phyloP scores from a whole-genome alignment of 2,329 filamentous ascomycete genomes.

The Aurifilum marmelostoma region DNA sequence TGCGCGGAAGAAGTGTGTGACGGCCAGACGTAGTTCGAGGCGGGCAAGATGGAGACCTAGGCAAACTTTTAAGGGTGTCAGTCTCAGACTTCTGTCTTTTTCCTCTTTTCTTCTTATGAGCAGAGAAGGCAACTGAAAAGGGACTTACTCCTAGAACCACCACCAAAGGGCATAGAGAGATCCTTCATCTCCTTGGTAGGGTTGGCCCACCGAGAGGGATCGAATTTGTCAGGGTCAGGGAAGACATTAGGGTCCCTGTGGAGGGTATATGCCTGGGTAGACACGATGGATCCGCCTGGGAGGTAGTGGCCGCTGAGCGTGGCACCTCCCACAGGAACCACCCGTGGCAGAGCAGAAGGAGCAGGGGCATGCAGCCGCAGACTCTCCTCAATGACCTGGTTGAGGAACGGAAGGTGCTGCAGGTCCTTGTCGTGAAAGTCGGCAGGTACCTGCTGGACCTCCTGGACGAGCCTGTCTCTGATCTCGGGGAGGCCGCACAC shows the following conservation, averaged over 20 bases:
- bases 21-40: slow-evolving; percentile 55
- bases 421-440: slow-evolving; percentile 40
- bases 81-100: too few relatives aligned
- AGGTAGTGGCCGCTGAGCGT: slow-evolving; percentile 44
- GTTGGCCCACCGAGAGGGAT: slow-evolving; percentile 44
- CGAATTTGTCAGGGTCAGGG: slow-evolving; percentile 41
- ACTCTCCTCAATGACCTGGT: slow-evolving; percentile 49
- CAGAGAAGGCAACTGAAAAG: background rate
- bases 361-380: slow-evolving; percentile 48
- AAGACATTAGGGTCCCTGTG: slow-evolving; percentile 49
- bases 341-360: slow-evolving; percentile 45
- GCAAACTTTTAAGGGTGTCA: slow-evolving; percentile 45
- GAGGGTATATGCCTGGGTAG: slow-evolving; percentile 50
- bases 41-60: slow-evolving; percentile 58
- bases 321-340: slow-evolving; percentile 45
- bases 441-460: slow-evolving; percentile 40
- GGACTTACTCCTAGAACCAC: slow-evolving; percentile 35
- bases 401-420: slow-evolving; percentile 44
- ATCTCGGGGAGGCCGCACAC: slow-evolving; percentile 39
- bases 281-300: slow-evolving; percentile 44
- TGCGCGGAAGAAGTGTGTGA: slow-evolving; percentile 51
- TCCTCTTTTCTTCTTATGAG: too few relatives aligned
- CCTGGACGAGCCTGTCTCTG: slow-evolving; percentile 38
- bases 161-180: slow-evolving; percentile 37
- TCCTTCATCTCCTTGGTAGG: slow-evolving; percentile 38